Conservation (phyloP, 106 monocot species). For the Allium cepa region DNA sequence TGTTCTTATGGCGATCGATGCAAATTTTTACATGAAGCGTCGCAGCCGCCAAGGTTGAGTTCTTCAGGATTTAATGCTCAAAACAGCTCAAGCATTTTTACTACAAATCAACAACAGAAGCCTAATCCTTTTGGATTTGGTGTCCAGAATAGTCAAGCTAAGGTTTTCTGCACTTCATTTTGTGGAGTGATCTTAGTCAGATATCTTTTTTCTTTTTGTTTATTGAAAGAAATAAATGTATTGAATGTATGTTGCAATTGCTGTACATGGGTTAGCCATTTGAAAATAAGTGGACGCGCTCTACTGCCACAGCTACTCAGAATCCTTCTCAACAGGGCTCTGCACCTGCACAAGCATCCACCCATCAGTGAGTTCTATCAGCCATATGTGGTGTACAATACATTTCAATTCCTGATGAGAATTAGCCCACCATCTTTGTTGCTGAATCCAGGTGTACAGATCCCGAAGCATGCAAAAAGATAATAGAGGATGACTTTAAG, state of each 20-base stretch:
- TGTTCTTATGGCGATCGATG: conserved; percentile 91
- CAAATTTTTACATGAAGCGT: conserved; percentile 66
- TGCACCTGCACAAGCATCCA: conserved; percentile 25
- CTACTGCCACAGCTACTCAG: conserved; percentile 9
- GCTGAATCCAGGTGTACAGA: conserved; percentile 57
- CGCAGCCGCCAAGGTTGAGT: conserved; percentile 38
- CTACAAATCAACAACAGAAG: conserved; percentile 37
- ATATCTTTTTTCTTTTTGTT: conserved; percentile 15
- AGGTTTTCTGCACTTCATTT: conserved; percentile 23
- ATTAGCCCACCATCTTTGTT: too few species aligned
- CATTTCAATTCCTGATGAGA: too few species aligned
- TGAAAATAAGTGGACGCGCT: conserved; percentile 70
- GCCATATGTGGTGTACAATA: too few species aligned
- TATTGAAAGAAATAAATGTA: background rate
- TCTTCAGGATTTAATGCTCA: conserved; percentile 37
- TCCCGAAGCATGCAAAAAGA: conserved; percentile 64
- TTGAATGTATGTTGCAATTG: conserved; percentile 5
- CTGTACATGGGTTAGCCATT: conserved; percentile 35
- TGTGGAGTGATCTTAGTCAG: conserved; percentile 24
- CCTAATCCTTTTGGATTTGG: conserved; percentile 89
- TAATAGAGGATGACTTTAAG: conserved; percentile 79
- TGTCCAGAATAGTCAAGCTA: conserved; percentile 33
- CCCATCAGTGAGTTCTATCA: conserved; percentile 48
- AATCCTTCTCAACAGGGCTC: conserved; percentile 29
- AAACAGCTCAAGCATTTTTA: conserved; percentile 10